phyloP scores from a whole-genome alignment of 768 basidiomycete species.

The Mycena kentingensis region DNA sequence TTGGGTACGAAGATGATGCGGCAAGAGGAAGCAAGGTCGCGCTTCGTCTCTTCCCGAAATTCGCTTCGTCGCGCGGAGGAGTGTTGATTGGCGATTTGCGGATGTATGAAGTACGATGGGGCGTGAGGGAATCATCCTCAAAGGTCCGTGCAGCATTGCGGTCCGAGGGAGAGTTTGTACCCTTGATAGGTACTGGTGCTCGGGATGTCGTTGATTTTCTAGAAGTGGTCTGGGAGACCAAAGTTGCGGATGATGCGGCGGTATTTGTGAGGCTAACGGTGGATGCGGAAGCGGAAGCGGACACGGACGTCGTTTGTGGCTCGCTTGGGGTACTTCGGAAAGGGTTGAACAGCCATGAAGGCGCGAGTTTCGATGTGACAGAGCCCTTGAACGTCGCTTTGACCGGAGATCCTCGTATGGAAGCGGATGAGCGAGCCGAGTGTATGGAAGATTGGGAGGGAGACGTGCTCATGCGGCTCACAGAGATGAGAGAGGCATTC shows the following conservation, averaged over 20 bases:
- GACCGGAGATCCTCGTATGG: constrained; percentile 35
- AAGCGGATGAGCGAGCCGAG: constrained; percentile 53
- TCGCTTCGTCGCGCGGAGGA: constrained; percentile 70
- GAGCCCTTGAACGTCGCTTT: constrained; percentile 35
- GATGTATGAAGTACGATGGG: constrained; percentile 48
- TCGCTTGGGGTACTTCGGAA: constrained; percentile 68
- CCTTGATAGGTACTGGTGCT: constrained; percentile 48
- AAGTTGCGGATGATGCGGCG: constrained; percentile 37
- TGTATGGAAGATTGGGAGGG: constrained; percentile 70
- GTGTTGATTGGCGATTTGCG: constrained; percentile 68
- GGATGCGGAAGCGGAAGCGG: constrained; percentile 49
- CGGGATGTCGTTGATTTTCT: constrained; percentile 31
- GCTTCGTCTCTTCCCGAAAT: constrained; percentile 57
- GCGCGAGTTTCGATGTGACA: constrained; percentile 61
- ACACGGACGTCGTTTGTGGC: constrained; percentile 59
- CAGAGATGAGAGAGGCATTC: constrained; percentile 15
- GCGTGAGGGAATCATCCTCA: constrained; percentile 57
- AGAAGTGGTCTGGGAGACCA: constrained; percentile 35
- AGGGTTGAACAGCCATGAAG: constrained; percentile 79
- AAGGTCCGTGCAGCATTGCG: constrained; percentile 54
- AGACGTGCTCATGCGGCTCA: constrained; percentile 51
- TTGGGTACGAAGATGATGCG: constrained; percentile 48
- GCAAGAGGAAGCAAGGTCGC: constrained; percentile 38
- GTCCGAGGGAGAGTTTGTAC: constrained; percentile 30
- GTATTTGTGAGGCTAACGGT: constrained; percentile 22